phyloP scores from a whole-genome alignment of 1,284 basidiomycete genomes.

The Puccinia coronata region DNA sequence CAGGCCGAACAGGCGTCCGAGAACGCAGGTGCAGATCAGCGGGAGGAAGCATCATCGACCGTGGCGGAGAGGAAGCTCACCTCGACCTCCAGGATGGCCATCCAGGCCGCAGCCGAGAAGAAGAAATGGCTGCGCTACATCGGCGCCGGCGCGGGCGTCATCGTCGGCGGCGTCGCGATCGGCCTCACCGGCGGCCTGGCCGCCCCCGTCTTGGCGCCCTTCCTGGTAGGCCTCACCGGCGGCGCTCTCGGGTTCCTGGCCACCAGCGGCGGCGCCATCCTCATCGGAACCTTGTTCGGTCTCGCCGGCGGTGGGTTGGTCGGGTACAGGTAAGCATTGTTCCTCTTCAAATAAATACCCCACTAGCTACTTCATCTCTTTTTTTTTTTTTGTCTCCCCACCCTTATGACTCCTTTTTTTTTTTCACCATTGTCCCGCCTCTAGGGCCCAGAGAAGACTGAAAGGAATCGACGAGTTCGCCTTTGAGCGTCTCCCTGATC shows the following conservation, averaged over 20 bases:
- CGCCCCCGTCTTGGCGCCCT: conserved; percentile 62
- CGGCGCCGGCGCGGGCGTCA: conserved; percentile 48
- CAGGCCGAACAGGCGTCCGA: neutral
- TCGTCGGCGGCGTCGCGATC: conserved; percentile 60
- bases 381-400: neutral
- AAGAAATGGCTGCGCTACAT: conserved; percentile 44
- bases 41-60: neutral
- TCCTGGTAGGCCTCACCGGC: conserved; percentile 61
- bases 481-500: conserved; percentile 59
- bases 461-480: conserved; percentile 63
- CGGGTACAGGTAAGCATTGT: conserved; percentile 26
- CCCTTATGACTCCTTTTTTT: neutral
- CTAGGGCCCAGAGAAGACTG: conserved; percentile 63
- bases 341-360: neutral
- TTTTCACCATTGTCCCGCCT: conserved; percentile 3
- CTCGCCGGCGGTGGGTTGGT: conserved; percentile 60
- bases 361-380: neutral
- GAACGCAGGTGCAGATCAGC: neutral
- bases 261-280: conserved; percentile 57
- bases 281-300: conserved; percentile 64
- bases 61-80: conserved; percentile 23
- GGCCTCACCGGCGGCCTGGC: conserved; percentile 64
- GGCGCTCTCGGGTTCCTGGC: conserved; percentile 60
- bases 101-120: conserved; percentile 16
- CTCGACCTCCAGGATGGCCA: conserved; percentile 7